These are phyloP conservation scores for Umbelopsis vinacea DNA, from an alignment of 192 early-diverging fungal species.

Conservation along the genomic window DNA sequence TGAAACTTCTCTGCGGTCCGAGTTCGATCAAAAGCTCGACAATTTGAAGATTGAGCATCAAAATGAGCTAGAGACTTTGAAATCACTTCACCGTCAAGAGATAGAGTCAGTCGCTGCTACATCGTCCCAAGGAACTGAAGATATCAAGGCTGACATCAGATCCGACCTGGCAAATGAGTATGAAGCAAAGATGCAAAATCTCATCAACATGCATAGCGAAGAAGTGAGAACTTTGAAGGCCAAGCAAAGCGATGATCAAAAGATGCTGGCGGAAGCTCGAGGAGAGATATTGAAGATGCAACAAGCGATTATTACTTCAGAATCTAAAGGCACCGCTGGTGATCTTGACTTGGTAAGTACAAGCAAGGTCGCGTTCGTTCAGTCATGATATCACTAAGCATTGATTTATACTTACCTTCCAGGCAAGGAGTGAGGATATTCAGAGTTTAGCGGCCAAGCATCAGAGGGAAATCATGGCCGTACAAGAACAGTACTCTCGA, in stretches of 20 bases:
- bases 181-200: not conserved
- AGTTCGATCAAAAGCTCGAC: not conserved
- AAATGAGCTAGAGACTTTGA: not conserved
- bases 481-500: constrained; percentile 1
- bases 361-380: not conserved
- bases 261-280: not conserved
- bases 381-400: not conserved
- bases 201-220: not conserved
- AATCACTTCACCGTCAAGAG: not conserved
- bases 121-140: not conserved
- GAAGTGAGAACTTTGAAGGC: not conserved
- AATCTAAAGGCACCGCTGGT: not conserved
- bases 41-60: not conserved
- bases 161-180: not conserved
- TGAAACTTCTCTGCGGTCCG: not conserved
- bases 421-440: constrained; percentile 4
- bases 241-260: not conserved
- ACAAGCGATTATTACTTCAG: not conserved
- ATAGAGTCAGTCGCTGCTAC: not conserved
- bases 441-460: not conserved
- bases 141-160: not conserved
- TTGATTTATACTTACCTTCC: not conserved
- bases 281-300: not conserved
- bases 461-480: not conserved
- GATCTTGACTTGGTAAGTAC: not conserved